phyloP scores from a whole-genome alignment of 176 grass and related monocot species.

The Ampelocalamus luodianensis region DNA sequence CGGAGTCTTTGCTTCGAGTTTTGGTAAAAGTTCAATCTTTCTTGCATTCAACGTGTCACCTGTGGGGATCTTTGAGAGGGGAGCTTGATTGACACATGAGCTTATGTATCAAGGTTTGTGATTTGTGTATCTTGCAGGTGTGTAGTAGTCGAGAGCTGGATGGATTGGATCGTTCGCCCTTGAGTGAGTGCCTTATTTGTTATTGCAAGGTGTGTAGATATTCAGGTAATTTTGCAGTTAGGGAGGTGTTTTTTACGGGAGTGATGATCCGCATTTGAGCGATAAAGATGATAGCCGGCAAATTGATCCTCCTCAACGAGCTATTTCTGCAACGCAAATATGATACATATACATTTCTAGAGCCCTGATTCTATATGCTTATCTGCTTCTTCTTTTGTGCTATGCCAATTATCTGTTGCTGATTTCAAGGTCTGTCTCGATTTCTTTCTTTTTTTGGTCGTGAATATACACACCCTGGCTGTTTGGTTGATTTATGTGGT shows the following conservation, averaged over 20 bases:
- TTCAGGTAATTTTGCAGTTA: slow-evolving; percentile 57
- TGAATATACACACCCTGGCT: not conserved
- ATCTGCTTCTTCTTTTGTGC: slow-evolving; percentile 15
- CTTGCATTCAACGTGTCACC: not conserved
- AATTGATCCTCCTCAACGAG: slow-evolving; percentile 37
- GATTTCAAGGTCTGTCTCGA: not conserved
- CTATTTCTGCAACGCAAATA: slow-evolving; percentile 45
- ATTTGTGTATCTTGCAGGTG: slow-evolving; percentile 46
- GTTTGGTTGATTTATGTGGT: slow-evolving; percentile 1
- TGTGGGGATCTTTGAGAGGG: not conserved
- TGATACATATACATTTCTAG: slow-evolving; percentile 33
- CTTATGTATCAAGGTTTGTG: slow-evolving; percentile 5
- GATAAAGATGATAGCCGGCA: slow-evolving; percentile 33
- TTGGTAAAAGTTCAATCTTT: slow-evolving; percentile 1
- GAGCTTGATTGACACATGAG: not conserved
- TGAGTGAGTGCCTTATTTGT: slow-evolving; percentile 55
- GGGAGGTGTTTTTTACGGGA: slow-evolving; percentile 44
- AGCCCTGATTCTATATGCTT: slow-evolving; percentile 11
- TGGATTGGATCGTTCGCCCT: slow-evolving; percentile 37
- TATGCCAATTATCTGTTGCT: slow-evolving; percentile 4
- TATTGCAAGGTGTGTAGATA: slow-evolving; percentile 73
- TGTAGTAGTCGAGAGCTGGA: slow-evolving; percentile 53
- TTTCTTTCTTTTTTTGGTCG: not conserved
- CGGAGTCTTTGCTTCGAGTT: slow-evolving; percentile 20
- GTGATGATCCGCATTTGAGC: slow-evolving; percentile 41